Conservation (phyloP, 495 filamentous ascomycete genomes). For the Neurospora intermedia region DNA sequence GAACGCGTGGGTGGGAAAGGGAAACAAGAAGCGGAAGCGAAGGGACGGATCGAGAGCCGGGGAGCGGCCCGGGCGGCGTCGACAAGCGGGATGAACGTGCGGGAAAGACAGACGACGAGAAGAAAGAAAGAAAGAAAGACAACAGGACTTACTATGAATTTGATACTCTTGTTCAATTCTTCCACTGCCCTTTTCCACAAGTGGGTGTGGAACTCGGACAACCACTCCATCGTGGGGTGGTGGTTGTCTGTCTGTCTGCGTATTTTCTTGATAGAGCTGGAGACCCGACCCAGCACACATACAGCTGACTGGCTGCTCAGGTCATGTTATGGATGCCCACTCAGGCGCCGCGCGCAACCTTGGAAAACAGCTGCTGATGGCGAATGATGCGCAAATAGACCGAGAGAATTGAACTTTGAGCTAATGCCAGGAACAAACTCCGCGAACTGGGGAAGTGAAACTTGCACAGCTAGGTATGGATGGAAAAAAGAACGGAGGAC, state of each 20-base stretch:
- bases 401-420: neutral
- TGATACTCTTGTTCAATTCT: neutral
- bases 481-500: neutral
- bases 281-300: neutral
- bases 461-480: no score
- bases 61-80: neutral
- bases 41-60: neutral
- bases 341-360: neutral
- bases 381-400: neutral
- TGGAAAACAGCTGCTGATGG: neutral
- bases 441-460: neutral
- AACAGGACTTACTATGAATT: neutral
- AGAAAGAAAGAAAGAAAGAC: neutral
- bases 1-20: neutral
- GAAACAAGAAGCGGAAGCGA: neutral
- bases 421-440: neutral
- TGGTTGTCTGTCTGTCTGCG: neutral
- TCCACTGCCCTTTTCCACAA: neutral
- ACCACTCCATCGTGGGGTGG: neutral
- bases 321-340: neutral
- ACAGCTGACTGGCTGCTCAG: neutral
- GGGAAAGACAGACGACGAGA: neutral
- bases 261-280: neutral
- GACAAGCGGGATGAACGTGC: neutral
- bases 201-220: neutral